Conservation (phyloP, 495 filamentous ascomycete species). For the Hyphodiscus hymeniophilus region DNA sequence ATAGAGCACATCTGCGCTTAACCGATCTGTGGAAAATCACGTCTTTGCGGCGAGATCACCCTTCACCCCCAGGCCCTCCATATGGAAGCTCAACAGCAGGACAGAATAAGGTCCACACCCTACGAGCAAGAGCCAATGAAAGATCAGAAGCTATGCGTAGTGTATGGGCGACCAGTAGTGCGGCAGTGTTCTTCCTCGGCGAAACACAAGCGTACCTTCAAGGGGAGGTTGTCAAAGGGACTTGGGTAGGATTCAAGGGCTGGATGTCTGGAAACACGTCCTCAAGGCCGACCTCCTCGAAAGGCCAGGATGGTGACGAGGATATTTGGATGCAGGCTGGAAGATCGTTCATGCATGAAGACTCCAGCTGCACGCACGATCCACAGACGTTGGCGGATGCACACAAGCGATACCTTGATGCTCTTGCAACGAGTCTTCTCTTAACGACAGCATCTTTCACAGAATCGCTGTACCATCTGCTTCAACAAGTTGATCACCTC, state of each 20-base stretch:
- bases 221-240: conserved; percentile 74
- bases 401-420: conserved; percentile 64
- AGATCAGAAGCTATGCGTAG: conserved; percentile 60
- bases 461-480: conserved; percentile 55
- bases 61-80: conserved; percentile 56
- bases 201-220: conserved; percentile 83
- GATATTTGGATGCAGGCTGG: conserved; percentile 19
- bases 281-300: conserved; percentile 3
- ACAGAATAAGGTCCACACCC: conserved; percentile 41
- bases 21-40: conserved; percentile 80
- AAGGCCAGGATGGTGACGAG: conserved; percentile 6
- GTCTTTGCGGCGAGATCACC: conserved; percentile 64
- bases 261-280: conserved; percentile 29
- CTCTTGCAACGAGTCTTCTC: conserved; percentile 59
- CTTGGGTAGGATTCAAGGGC: conserved; percentile 57
- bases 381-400: conserved; percentile 76
- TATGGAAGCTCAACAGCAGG: conserved; percentile 52
- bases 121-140: conserved; percentile 49
- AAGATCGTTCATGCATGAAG: conserved; percentile 9
- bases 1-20: conserved; percentile 72
- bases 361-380: conserved; percentile 49
- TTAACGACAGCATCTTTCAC: conserved; percentile 64
- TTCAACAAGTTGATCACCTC: conserved; percentile 67
- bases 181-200: conserved; percentile 77
- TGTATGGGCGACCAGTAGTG: conserved; percentile 53